Percentiles rank a stretch among this genome's conserved stretches.
These are phyloP conservation scores for Microdochium trichocladiopsis DNA, from an alignment of 2,329 filamentous ascomycete genomes.

Conservation along the genomic window DNA sequence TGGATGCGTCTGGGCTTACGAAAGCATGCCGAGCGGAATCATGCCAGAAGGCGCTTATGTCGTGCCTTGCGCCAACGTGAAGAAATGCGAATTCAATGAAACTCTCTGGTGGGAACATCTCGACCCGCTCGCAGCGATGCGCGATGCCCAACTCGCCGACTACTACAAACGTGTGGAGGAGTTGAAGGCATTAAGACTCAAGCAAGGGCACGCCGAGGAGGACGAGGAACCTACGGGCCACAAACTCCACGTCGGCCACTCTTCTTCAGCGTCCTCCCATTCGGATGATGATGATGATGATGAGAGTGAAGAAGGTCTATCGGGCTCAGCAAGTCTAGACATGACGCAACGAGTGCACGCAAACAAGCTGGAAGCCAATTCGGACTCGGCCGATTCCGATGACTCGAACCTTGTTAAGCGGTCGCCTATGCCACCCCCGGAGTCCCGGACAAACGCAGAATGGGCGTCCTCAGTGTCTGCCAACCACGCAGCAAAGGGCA, in stretches of 20 bases:
- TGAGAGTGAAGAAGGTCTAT: background rate
- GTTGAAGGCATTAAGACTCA: slow-evolving; percentile 25
- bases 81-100: slow-evolving; percentile 46
- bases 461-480: too few species aligned
- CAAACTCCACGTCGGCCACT: slow-evolving; percentile 4
- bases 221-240: slow-evolving; percentile 10
- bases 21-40: slow-evolving; percentile 49
- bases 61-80: slow-evolving; percentile 38
- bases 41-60: slow-evolving; percentile 54
- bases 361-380: background rate
- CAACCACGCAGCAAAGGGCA: too few species aligned
- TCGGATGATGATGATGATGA: background rate
- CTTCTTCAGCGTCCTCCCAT: too few species aligned
- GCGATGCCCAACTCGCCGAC: slow-evolving; percentile 32
- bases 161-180: slow-evolving; percentile 23
- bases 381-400: background rate
- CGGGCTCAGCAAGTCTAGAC: background rate
- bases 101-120: slow-evolving; percentile 40
- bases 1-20: slow-evolving; percentile 65
- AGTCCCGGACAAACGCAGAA: too few species aligned
- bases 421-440: too few species aligned
- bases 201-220: slow-evolving; percentile 23
- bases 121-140: slow-evolving; percentile 35
- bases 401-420: too few species aligned
- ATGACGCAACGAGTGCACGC: background rate